A percentile compares a stretch with the other conserved stretches of the same genome.
Evolutionary conservation across 306 rosid species (phyloP).

Genomic region (Morella rubra): DNA sequence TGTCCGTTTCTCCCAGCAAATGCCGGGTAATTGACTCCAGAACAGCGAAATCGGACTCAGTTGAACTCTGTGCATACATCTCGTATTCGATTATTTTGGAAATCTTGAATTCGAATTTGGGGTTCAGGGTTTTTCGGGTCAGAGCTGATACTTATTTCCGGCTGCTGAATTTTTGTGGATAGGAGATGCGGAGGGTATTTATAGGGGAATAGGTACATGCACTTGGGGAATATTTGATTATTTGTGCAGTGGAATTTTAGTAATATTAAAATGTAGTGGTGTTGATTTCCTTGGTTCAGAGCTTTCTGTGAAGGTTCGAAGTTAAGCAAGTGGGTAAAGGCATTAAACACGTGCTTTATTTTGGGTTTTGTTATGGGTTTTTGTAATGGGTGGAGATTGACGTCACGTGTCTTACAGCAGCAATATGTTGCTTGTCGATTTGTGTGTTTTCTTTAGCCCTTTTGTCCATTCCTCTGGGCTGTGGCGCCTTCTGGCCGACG

Average conservation of each 20-base stretch:
- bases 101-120: neutral
- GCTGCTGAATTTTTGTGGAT: neutral
- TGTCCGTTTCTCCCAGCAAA: constrained; percentile 58
- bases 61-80: constrained; percentile 34
- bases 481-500: too few species aligned
- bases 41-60: constrained; percentile 40
- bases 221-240: constrained; percentile 15
- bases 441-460: neutral
- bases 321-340: constrained; percentile 34
- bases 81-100: neutral
- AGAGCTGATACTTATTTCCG: neutral
- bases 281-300: neutral
- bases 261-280: neutral
- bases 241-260: neutral
- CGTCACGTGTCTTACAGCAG: constrained; percentile 35
- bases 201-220: constrained; percentile 61
- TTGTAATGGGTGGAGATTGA: constrained; percentile 8
- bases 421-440: constrained; percentile 6
- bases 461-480: neutral
- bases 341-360: constrained; percentile 51
- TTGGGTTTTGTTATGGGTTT: neutral
- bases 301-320: constrained; percentile 52
- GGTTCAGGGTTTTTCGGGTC: neutral
- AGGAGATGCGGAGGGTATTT: constrained; percentile 23
- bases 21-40: constrained; percentile 68